phyloP scores from a whole-genome alignment of 441 rosid genomes.

The California macrophylla region DNA sequence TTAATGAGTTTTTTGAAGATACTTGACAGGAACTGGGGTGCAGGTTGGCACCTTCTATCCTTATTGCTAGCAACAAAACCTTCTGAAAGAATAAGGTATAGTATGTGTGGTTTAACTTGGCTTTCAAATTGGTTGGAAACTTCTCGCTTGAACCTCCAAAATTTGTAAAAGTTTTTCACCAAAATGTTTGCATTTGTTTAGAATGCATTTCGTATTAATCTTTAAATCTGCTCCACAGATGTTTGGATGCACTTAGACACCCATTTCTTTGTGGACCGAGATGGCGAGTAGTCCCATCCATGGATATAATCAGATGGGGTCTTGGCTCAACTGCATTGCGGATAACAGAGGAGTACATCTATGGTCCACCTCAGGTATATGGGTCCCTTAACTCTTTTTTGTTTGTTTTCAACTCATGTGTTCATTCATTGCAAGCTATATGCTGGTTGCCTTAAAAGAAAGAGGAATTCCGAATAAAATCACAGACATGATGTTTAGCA shows the following conservation, averaged over 20 bases:
- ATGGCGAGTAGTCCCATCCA: conserved; percentile 83
- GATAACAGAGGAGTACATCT: conserved; percentile 82
- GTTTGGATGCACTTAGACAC: conserved; percentile 83
- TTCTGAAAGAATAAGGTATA: conserved; percentile 74
- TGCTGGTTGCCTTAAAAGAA: neutral
- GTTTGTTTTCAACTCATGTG: neutral
- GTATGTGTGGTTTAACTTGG: neutral
- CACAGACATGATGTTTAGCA: neutral
- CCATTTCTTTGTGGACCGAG: conserved; percentile 91
- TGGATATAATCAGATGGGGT: conserved; percentile 92
- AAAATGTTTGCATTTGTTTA: neutral
- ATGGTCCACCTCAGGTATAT: conserved; percentile 63
- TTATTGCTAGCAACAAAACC: conserved; percentile 67
- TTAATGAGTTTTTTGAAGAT: conserved; percentile 41
- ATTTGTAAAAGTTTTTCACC: too few relatives aligned
- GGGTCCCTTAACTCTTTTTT: neutral
- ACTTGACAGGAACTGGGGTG: conserved; percentile 92
- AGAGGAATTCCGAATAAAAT: too few relatives aligned
- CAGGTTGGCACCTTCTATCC: conserved; percentile 90
- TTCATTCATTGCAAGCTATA: neutral
- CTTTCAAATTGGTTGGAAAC: neutral
- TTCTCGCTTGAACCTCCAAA: neutral
- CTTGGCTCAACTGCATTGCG: conserved; percentile 87
- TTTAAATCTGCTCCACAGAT: conserved; percentile 34
- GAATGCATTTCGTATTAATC: neutral